Evolutionary conservation across 2,329 filamentous ascomycete genomes (phyloP), one percentile per base, ranked within the genome.

Genomic region (Clathrospora elynae): DNA sequence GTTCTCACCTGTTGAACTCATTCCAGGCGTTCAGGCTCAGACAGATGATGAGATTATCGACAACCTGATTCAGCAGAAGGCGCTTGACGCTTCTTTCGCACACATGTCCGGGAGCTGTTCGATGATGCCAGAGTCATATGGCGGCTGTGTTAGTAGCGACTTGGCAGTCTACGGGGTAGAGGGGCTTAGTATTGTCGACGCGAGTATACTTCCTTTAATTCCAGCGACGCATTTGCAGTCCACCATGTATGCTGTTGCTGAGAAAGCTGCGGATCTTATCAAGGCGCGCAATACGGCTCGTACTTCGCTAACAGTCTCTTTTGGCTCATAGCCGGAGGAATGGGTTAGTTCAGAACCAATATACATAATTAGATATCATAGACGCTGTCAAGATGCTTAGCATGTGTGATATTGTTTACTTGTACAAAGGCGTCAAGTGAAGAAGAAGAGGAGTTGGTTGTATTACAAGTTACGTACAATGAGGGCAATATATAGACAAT

Each of bases 221-320:
- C 62, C 59, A 1, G 57, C 54, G 2, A 53, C 61, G 7, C 61
- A 67, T 50, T 31, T 62, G 13, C 59, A 62, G 28, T 45, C 59
- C 2, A 67, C 61, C 1, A 60, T 66, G 49, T 68, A 67, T 43
- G 62, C 62, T 18, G 45, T 66, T 26, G 61, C 60, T 1, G 62
- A 66, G 42, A 67, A 66, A 38, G 64, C 58, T 2, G 63, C 62
- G 1, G 65, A 67, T 43, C 25, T 67, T 2, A 65, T 68, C 28
- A 67, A 67, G 35, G 36, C 24, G 9, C 41, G 53, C 5, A 48
- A 51, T 35, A n/a, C n/a, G n/a, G n/a, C n/a, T n/a, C n/a, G n/a
- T n/a, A n/a, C n/a, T n/a, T n/a, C n/a, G n/a, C n/a, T n/a, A n/a
- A n/a, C n/a, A n/a, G n/a, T n/a, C n/a, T n/a, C n/a, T n/a, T n/a